Evolutionary conservation across 306 rosid genomes (phyloP).

Genomic region (Prunus padus): DNA sequence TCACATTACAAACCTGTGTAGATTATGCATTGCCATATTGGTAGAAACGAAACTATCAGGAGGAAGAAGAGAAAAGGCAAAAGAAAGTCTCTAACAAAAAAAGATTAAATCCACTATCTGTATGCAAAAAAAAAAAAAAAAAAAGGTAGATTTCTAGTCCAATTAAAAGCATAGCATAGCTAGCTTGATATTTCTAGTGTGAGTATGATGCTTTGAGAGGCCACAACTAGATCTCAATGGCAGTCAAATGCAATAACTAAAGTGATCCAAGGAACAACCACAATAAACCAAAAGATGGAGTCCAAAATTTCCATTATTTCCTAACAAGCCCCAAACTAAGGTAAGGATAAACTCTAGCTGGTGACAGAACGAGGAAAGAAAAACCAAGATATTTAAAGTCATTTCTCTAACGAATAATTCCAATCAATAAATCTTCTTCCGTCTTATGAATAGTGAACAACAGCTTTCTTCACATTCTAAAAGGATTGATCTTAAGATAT

Average conservation of each 20-base stretch:
- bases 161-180: slow-evolving; percentile 1
- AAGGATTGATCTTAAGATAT: not conserved
- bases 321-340: not conserved
- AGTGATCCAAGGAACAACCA: not conserved
- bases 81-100: not conserved
- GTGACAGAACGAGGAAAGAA: not conserved
- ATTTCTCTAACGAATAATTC: not conserved
- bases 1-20: not conserved
- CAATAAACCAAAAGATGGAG: not conserved
- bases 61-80: not conserved
- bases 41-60: not conserved
- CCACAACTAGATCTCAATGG: not conserved
- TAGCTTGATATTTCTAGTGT: not conserved
- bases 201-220: not conserved
- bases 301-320: not conserved
- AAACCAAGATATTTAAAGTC: not conserved
- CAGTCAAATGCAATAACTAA: not conserved
- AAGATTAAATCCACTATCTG: not conserved
- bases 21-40: not conserved
- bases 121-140: not conserved
- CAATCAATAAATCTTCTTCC: not conserved
- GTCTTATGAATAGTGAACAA: not conserved
- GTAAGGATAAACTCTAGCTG: not conserved
- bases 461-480: not conserved
- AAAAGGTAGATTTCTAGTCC: not conserved